These are phyloP conservation scores for Alternaria sp. DNA, from an alignment of 2,329 filamentous ascomycete genomes.

Conservation along the genomic window DNA sequence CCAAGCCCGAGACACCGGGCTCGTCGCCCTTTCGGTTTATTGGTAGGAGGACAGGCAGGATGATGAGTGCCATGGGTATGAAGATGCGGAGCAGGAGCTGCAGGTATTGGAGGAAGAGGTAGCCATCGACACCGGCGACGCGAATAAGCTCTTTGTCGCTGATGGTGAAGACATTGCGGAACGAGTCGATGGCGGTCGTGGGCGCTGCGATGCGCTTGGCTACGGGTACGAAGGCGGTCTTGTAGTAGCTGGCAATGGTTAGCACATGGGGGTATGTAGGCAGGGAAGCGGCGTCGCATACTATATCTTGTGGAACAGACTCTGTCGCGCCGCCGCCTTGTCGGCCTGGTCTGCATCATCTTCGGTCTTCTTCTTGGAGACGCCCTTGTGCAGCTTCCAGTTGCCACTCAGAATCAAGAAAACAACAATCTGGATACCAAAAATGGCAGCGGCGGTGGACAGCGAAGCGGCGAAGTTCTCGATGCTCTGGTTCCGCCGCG, in stretches of 20 bases:
- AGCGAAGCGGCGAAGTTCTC: constrained; percentile 47
- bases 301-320: constrained; percentile 49
- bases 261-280: constrained; percentile 9
- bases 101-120: constrained; percentile 94
- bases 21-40: constrained; percentile 78
- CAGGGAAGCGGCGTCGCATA: constrained; percentile 16
- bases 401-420: constrained; percentile 48
- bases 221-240: constrained; percentile 46
- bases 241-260: constrained; percentile 42
- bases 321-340: constrained; percentile 36
- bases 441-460: constrained; percentile 44
- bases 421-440: constrained; percentile 41
- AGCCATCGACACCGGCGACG: constrained; percentile 94
- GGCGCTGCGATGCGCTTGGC: constrained; percentile 44
- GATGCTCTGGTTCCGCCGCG: constrained; percentile 40
- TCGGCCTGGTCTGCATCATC: constrained; percentile 11
- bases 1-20: constrained; percentile 62
- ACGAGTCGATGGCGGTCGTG: constrained; percentile 44
- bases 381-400: constrained; percentile 39
- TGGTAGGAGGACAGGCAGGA: constrained; percentile 85
- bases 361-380: constrained; percentile 13
- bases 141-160: constrained; percentile 86
- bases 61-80: constrained; percentile 76
- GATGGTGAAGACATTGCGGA: constrained; percentile 64
- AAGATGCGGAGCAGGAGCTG: constrained; percentile 90